Conservation (phyloP, 257 asterid species). For the Mentha longifolia region DNA sequence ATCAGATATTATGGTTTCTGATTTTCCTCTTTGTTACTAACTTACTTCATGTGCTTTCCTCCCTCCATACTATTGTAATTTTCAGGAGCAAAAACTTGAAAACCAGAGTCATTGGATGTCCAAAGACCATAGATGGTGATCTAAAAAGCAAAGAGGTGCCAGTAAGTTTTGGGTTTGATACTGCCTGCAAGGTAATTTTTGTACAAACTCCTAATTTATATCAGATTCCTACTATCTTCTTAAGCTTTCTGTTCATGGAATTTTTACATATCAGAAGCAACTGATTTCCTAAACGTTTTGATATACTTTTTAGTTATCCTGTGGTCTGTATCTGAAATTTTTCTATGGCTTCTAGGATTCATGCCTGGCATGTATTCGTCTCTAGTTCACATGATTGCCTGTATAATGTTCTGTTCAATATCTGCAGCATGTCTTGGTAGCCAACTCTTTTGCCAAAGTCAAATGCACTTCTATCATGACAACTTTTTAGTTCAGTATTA, state of each 20-base stretch:
- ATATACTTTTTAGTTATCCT: background rate
- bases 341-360: conserved; percentile 7
- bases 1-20: background rate
- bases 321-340: background rate
- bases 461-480: conserved; percentile 1
- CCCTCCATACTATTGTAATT: conserved; percentile 7
- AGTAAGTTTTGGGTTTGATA: conserved; percentile 94
- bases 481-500: background rate
- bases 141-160: conserved; percentile 96
- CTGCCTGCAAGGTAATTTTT: conserved; percentile 94
- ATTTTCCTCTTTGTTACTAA: conserved; percentile 18
- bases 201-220: background rate
- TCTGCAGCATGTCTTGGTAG: background rate
- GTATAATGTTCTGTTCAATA: background rate
- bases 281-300: background rate
- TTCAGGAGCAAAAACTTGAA: conserved; percentile 84
- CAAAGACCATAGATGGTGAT: conserved; percentile 99
- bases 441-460: conserved; percentile 2
- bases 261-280: background rate
- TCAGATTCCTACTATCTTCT: conserved; percentile 3
- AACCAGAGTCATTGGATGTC: conserved; percentile 95
- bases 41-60: conserved; percentile 18
- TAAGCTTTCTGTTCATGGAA: background rate
- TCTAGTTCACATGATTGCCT: background rate
- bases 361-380: background rate